A percentile compares a stretch with the other conserved stretches of the same genome.
Conservation (phyloP, 2,329 filamentous ascomycete genomes). For the Claviceps purpurea region DNA sequence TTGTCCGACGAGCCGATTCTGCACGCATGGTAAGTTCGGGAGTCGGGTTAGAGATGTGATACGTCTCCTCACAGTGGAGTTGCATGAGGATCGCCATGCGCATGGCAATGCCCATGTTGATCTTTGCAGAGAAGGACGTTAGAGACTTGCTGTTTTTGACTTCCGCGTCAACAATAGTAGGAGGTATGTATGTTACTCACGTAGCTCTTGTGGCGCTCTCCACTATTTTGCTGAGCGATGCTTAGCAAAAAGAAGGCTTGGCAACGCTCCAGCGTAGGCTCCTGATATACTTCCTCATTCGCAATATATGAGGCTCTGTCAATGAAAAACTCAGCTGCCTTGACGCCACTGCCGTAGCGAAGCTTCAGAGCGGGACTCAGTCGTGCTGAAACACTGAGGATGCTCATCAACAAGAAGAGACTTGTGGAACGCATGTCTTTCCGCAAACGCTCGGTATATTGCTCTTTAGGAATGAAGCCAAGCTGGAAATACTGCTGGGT, state of each 20-base stretch:
- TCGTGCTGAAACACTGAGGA: slow-evolving; percentile 43
- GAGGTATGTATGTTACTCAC: slow-evolving; percentile 21
- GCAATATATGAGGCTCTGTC: slow-evolving; percentile 34
- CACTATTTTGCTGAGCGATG: slow-evolving; percentile 45
- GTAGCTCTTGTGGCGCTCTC: slow-evolving; percentile 38
- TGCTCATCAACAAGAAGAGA: slow-evolving; percentile 39
- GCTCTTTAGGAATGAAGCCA: slow-evolving; percentile 42
- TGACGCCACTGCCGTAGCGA: slow-evolving; percentile 36
- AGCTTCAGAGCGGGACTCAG: slow-evolving; percentile 34
- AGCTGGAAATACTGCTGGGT: slow-evolving; percentile 45
- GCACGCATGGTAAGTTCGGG: slow-evolving; percentile 32
- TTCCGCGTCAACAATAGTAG: neutral
- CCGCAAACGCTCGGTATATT: slow-evolving; percentile 33
- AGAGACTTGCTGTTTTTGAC: neutral
- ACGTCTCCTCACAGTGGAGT: slow-evolving; percentile 43
- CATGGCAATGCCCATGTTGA: slow-evolving; percentile 43
- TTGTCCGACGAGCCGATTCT: slow-evolving; percentile 42
- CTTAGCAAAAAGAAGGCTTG: slow-evolving; percentile 47
- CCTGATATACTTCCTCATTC: slow-evolving; percentile 35
- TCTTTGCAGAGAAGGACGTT: slow-evolving; percentile 18
- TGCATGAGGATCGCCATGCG: slow-evolving; percentile 42
- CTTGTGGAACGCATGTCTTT: slow-evolving; percentile 34
- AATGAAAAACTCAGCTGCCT: slow-evolving; percentile 40
- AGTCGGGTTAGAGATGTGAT: slow-evolving; percentile 27
- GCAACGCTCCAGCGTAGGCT: slow-evolving; percentile 39